Evolutionary conservation across 1,284 basidiomycete species (phyloP).

Genomic region (Sporisorium iseilematis-ciliati): DNA sequence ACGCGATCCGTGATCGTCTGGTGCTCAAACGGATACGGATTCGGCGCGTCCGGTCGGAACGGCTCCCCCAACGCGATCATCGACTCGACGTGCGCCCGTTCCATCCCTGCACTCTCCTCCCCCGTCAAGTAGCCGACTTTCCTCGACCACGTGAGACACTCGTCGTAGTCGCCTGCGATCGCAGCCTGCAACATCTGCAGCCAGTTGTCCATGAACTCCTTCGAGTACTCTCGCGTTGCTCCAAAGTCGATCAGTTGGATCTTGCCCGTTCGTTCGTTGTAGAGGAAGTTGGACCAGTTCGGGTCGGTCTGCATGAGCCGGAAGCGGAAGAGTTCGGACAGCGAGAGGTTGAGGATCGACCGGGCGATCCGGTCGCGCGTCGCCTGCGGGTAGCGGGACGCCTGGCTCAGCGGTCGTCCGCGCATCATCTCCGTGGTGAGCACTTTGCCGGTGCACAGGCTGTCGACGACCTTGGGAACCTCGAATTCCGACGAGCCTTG

Average conservation of each 20-base stretch:
- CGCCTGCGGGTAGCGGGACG: conserved; percentile 76
- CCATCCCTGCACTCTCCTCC: conserved; percentile 88
- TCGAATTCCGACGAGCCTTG: conserved; percentile 75
- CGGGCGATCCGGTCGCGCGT: conserved; percentile 87
- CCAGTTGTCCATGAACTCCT: conserved; percentile 91
- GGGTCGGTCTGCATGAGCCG: conserved; percentile 98
- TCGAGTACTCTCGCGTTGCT: conserved; percentile 87
- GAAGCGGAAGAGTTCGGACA: conserved; percentile 91
- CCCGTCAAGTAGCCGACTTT: conserved; percentile 91
- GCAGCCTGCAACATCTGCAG: conserved; percentile 83
- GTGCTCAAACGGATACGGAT: conserved; percentile 78
- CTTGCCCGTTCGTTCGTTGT: conserved; percentile 74
- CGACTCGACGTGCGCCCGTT: conserved; percentile 86
- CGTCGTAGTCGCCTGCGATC: conserved; percentile 77
- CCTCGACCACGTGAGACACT: conserved; percentile 81
- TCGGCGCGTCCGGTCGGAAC: conserved; percentile 76
- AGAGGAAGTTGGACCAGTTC: conserved; percentile 98
- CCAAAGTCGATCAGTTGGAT: conserved; percentile 96
- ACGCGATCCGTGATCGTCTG: conserved; percentile 80
- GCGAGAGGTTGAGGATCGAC: conserved; percentile 84
- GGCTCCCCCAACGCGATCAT: conserved; percentile 83
- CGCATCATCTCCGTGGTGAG: conserved; percentile 89
- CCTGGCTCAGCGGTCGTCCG: conserved; percentile 82
- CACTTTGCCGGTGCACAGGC: conserved; percentile 82
- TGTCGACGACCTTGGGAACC: conserved; percentile 83